Evolutionary conservation across 345 rosid species (phyloP).

Genomic region (Ailanthus altissimus): DNA sequence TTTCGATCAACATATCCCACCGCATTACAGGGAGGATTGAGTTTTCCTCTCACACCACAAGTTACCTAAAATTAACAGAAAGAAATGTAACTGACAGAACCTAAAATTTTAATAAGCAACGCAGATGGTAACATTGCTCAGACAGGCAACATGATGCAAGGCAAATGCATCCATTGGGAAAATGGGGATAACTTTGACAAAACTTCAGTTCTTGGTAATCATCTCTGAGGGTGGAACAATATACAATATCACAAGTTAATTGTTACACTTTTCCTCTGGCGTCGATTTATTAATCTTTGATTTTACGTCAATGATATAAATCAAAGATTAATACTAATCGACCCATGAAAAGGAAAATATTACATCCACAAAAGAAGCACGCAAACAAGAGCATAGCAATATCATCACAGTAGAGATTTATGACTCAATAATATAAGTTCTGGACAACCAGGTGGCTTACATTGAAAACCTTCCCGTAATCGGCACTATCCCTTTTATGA

Average conservation of each 20-base stretch:
- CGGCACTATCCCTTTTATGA: constrained; percentile 40
- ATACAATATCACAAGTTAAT: background rate
- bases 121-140: background rate
- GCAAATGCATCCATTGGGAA: background rate
- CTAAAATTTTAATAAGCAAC: background rate
- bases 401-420: background rate
- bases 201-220: background rate
- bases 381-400: background rate
- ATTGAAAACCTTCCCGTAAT: constrained; percentile 59
- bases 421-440: background rate
- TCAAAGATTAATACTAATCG: background rate
- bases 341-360: background rate
- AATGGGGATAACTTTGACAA: background rate
- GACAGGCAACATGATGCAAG: background rate
- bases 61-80: constrained; percentile 48
- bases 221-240: background rate
- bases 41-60: constrained; percentile 74
- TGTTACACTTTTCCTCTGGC: background rate
- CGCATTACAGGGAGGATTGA: constrained; percentile 89
- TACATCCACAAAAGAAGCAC: background rate
- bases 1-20: constrained; percentile 75
- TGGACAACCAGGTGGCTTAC: constrained; percentile 37
- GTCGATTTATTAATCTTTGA: too few relatives aligned
- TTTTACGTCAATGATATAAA: background rate
- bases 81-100: background rate